phyloP scores from a whole-genome alignment of 257 asterid genomes.

The Striga asiatica region DNA sequence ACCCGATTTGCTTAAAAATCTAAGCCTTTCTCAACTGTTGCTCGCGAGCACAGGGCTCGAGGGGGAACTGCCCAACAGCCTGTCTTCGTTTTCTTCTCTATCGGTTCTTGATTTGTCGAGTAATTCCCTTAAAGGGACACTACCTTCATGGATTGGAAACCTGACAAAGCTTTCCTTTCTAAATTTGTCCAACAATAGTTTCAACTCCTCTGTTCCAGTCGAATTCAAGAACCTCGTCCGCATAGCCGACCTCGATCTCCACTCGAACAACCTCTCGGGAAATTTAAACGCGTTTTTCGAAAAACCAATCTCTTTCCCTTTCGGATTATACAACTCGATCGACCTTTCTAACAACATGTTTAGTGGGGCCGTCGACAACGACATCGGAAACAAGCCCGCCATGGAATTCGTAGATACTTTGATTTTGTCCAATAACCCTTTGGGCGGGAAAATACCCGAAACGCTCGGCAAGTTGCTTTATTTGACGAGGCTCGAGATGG shows the following conservation, averaged over 20 bases:
- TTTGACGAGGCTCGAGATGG: conserved; percentile 27
- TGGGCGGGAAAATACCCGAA: conserved; percentile 40
- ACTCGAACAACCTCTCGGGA: conserved; percentile 51
- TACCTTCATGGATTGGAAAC: conserved; percentile 52
- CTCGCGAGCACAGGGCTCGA: conserved; percentile 45
- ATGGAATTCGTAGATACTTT: conserved; percentile 24
- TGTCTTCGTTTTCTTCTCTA: conserved; percentile 34
- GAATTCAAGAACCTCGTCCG: conserved; percentile 34
- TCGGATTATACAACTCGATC: conserved; percentile 31
- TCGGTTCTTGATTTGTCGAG: conserved; percentile 48
- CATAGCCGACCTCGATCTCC: conserved; percentile 52
- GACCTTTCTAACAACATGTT: conserved; percentile 48
- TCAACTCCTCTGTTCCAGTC: conserved; percentile 38
- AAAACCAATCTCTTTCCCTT: conserved; percentile 25
- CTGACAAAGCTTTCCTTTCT: conserved; percentile 39
- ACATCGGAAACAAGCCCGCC: conserved; percentile 25
- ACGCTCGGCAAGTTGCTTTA: conserved; percentile 33
- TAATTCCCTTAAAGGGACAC: conserved; percentile 40
- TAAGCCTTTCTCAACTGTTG: conserved; percentile 25
- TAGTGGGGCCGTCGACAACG: conserved; percentile 27
- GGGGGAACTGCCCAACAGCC: conserved; percentile 43
- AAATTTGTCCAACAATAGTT: conserved; percentile 44
- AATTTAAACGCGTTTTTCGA: conserved; percentile 21
- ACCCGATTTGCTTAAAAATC: conserved; percentile 35
- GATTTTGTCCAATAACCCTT: conserved; percentile 40